These are phyloP conservation scores for Aspergillus spinulosporus DNA, from an alignment of 2,329 filamentous ascomycete species.

Conservation along the genomic window DNA sequence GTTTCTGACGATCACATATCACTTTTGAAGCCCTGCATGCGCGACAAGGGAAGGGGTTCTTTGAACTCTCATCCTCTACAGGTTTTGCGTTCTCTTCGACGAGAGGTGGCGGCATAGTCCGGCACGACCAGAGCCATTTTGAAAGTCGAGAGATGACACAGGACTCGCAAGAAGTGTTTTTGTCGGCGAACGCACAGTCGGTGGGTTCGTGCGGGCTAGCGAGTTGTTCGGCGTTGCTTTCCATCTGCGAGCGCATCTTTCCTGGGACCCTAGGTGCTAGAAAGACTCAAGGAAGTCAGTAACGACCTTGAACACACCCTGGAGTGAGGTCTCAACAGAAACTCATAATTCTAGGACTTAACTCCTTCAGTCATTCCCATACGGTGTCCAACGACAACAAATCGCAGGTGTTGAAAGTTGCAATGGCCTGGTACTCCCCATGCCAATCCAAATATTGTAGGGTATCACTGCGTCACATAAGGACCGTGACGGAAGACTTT, in stretches of 20 bases:
- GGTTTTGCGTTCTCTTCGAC: background rate
- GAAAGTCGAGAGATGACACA: slow-evolving; percentile 18
- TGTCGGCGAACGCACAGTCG: slow-evolving; percentile 6
- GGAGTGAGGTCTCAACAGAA: background rate
- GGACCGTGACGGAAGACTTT: background rate
- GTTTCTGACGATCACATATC: slow-evolving; percentile 30
- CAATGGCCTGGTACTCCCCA: background rate
- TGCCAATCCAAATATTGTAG: background rate
- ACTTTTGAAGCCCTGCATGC: slow-evolving; percentile 32
- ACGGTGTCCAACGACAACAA: background rate
- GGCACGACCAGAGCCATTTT: slow-evolving; percentile 23
- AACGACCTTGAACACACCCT: background rate
- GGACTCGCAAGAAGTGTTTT: slow-evolving; percentile 1
- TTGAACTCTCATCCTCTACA: background rate
- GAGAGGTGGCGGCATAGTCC: background rate
- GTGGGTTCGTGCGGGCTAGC: background rate
- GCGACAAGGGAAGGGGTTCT: slow-evolving; percentile 23
- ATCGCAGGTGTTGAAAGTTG: background rate
- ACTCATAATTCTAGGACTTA: background rate
- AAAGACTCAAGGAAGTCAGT: background rate
- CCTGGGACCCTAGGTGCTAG: background rate
- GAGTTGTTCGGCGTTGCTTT: background rate
- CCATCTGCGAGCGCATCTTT: slow-evolving; percentile 3
- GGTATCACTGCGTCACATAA: background rate
- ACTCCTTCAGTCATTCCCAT: background rate